Base-by-base conservation (phyloP, 192 early-diverging fungal species). In the Gryganskiella cystojenkinii region DNA sequence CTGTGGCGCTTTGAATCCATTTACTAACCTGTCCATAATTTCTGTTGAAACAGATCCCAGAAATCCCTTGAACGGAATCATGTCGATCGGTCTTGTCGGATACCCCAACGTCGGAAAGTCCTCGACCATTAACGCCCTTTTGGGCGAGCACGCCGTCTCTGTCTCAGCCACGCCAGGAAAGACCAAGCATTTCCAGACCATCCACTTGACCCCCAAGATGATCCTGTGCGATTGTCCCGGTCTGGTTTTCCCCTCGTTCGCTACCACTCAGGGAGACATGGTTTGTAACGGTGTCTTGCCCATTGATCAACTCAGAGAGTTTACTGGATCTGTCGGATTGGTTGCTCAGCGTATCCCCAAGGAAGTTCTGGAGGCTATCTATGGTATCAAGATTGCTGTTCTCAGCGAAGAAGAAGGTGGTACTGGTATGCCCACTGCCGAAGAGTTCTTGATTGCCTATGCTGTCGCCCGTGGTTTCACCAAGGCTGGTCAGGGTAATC, bases 101-200 rank as follows among this genome's bases (percentile, higher is more conserved):
- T 99, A 99, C 81, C 98, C 98, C 55, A 99, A 99, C 85, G 98
- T 99, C 51, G 98, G 98, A 81, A 99, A 99, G 83, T 96, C 95
- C 28, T 97, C 95, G 51, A 99, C 97, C 25, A 93, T 99, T 80
- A 99, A 99, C 85, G 95, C 97, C 15, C 85, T 99, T 33, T 89
- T 97, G 54, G 97, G 97, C 14, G 88, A 95, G 35, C 97, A 97
- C 70, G 85, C 90, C 49, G 98, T 99, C 30, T 94, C 97, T 7
- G 96, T 99, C 19, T 93, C 94, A 13, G 87, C 98, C 31, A 99
- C 97, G 22, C 98, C 98, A 22, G 98, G 98, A 67, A 99, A 99
- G 71, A 99, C 98, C 61, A 99, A 99, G 86, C 98, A 99, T 80
- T 99, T 99, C 85, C 98, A 99, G 85, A 98, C 98, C 34, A 95